A percentile compares a stretch with the other conserved stretches of the same genome.
These are phyloP conservation scores for Sporothrix protearum DNA, from an alignment of 2,329 filamentous ascomycete species.

Conservation along the genomic window DNA sequence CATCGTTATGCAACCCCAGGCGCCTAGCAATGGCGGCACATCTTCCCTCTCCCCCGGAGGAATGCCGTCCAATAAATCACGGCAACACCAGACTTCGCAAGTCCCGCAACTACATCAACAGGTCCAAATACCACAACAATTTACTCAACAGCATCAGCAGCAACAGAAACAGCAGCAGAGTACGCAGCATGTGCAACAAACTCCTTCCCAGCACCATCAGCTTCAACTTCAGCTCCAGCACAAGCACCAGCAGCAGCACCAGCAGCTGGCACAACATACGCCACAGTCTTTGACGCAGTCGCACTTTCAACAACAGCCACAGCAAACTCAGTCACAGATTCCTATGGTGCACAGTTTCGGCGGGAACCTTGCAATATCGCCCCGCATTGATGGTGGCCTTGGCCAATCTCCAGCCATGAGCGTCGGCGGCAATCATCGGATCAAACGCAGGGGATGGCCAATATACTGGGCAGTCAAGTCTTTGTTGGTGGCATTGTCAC, in stretches of 20 bases:
- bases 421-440: conserved; percentile 18
- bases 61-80: not conserved
- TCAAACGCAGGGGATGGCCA: conserved; percentile 2
- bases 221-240: conserved; percentile 19
- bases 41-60: not conserved
- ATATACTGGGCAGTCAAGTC: conserved; percentile 12
- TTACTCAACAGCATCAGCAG: conserved; percentile 30
- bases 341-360: conserved; percentile 36
- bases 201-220: conserved; percentile 17
- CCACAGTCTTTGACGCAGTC: not conserved
- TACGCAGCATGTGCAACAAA: conserved; percentile 1
- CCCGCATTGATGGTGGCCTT: conserved; percentile 27
- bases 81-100: conserved; percentile 25
- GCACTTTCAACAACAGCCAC: conserved; percentile 14
- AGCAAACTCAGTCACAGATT: conserved; percentile 36
- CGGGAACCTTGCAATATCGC: conserved; percentile 33
- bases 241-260: conserved; percentile 32
- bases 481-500: conserved; percentile 21
- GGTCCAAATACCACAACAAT: conserved; percentile 20
- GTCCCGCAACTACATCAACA: conserved; percentile 28
- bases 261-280: not conserved
- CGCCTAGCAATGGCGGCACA: conserved; percentile 32
- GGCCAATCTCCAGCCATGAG: conserved; percentile 14
- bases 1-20: conserved; percentile 54
- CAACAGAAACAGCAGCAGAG: conserved; percentile 18